Base-by-base conservation (phyloP, 2,329 filamentous ascomycete species). In the Periconia macrospinosa region DNA sequence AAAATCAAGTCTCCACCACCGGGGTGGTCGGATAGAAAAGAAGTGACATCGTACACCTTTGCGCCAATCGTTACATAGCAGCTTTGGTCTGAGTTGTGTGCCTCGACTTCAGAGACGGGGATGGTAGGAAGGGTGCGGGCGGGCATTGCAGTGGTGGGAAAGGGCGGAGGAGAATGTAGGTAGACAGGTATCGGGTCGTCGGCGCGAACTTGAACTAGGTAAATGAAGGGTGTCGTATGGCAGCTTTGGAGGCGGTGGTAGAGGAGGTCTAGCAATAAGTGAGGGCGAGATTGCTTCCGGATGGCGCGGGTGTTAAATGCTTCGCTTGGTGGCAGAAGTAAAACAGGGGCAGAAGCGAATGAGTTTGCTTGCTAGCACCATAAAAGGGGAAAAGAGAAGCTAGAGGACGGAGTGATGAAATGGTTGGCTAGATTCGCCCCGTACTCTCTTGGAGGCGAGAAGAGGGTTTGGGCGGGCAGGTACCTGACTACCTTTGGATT, bases 11-110 rank as follows among this genome's bases (percentile, higher is more conserved):
- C 90, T 65, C 86, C 85, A 54, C 94, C 94, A 63, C 94, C 94
- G 20, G 94, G 94, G 72, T 99, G 94, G 62, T 92, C 87, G 49
- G 92, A 86, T 56, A 97, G 76, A 69, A 99, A 99, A 52, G 90
- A 86, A 54, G 94, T 97, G 59, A 99, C 83, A 79, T 99, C 93
- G 82, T 92, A 99, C 64, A 99, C 93, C 65, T 93, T 95, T 54
- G 84, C 83, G 58, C 91, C 92, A 50, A 97, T 81, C 2, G 90
- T 94, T 64, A 99, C 92, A 80, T 92, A 99, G 80, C 93, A 97
- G 46, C 91, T 96, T 70, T 91, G 85, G 47, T 79, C 78, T 45
- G 85, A 87, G 73, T 90, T 93, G 76, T 96, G 92, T 63, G 86
- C 80, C 74, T 88, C 86, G 69, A 99, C 86, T 72, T 99, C 90